Evolutionary conservation across 768 basidiomycete species (phyloP).

Genomic region (Arthromyces matolae): DNA sequence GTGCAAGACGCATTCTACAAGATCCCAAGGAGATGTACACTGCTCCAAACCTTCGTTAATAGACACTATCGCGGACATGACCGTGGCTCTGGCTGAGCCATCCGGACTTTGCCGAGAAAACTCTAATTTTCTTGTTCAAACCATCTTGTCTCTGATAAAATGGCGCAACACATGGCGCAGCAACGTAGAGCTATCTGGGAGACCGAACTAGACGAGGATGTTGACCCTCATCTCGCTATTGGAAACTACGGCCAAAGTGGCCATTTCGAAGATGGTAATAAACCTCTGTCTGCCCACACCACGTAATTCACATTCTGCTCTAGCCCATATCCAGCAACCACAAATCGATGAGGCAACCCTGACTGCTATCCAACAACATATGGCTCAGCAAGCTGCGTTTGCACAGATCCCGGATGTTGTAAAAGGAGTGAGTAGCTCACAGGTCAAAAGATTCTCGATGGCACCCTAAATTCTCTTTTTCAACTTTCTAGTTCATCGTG

Average conservation of each 20-base stretch:
- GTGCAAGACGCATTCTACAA: no score
- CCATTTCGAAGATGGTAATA: constrained; percentile 61
- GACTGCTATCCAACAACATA: constrained; percentile 75
- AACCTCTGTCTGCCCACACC: no score
- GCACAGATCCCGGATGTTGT: constrained; percentile 84
- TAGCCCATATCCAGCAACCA: constrained; percentile 49
- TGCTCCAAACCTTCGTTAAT: no score
- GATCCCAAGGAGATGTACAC: no score
- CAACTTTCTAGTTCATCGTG: constrained; percentile 81
- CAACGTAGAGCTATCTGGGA: constrained; percentile 76
- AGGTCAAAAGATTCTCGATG: no score
- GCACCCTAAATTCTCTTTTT: constrained; percentile 2
- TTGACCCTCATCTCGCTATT: constrained; percentile 66
- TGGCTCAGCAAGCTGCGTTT: constrained; percentile 80
- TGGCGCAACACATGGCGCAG: no score
- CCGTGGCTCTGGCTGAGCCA: no score
- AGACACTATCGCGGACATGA: no score
- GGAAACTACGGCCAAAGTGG: constrained; percentile 65
- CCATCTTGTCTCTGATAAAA: no score
- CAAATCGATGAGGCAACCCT: constrained; percentile 70
- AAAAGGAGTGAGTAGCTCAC: constrained; percentile 75
- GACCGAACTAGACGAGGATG: constrained; percentile 77
- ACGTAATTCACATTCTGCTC: constrained; percentile 20
- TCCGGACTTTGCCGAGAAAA: no score
- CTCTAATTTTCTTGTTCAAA: no score